A percentile compares a stretch with the other conserved stretches of the same genome.
Conservation (phyloP, 2,329 filamentous ascomycete species). For the Hawksworthiomyces lignivorus region DNA sequence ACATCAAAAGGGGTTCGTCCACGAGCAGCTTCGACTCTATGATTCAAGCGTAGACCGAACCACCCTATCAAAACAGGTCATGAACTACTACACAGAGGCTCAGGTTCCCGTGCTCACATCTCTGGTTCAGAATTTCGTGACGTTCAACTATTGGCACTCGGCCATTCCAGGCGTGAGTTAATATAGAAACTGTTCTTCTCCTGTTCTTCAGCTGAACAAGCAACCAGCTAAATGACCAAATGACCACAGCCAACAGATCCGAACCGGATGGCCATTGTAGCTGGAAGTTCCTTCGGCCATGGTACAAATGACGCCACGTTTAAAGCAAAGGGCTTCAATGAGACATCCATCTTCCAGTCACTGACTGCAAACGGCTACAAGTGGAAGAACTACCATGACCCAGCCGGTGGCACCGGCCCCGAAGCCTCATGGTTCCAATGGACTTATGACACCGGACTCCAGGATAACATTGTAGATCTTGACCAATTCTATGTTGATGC, state of each 20-base stretch:
- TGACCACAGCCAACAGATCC: constrained; percentile 31
- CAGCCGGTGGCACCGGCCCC: constrained; percentile 28
- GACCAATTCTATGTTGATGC: constrained; percentile 37
- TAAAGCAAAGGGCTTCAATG: constrained; percentile 20
- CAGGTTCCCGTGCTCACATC: constrained; percentile 32
- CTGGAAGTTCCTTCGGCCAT: constrained; percentile 24
- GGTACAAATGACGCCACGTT: constrained; percentile 21
- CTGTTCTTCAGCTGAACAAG: too few species aligned
- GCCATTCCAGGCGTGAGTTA: constrained; percentile 32
- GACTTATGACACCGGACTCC: constrained; percentile 28
- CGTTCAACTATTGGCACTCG: constrained; percentile 38
- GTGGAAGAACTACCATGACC: constrained; percentile 37
- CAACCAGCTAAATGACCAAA: too few species aligned
- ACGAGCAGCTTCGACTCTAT: constrained; percentile 31
- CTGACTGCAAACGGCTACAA: constrained; percentile 30
- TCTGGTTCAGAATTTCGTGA: constrained; percentile 33
- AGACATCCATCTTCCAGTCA: constrained; percentile 32
- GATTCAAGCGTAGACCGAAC: constrained; percentile 22
- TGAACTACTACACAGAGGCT: constrained; percentile 36
- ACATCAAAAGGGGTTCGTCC: constrained; percentile 29
- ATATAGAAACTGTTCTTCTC: too few species aligned
- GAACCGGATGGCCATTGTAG: constrained; percentile 27
- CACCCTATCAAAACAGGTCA: constrained; percentile 28
- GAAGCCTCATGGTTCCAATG: constrained; percentile 36
- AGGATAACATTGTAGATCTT: constrained; percentile 22